These are phyloP conservation scores for Arbutus unedo DNA, from an alignment of 148 eudicot genomes.

Conservation along the genomic window DNA sequence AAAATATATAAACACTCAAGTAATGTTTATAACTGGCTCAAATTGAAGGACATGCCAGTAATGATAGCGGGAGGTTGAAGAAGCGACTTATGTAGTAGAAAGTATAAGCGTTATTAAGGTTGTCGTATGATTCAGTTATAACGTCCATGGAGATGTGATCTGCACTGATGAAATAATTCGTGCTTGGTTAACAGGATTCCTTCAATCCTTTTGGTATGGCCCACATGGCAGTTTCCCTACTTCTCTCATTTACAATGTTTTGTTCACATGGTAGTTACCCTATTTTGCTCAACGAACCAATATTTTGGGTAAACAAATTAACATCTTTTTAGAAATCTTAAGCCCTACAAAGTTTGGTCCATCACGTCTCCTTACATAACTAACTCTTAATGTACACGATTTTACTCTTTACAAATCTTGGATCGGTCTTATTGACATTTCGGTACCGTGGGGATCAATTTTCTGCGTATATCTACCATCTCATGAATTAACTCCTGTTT, in stretches of 20 bases:
- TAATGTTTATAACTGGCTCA: neutral
- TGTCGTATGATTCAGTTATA: neutral
- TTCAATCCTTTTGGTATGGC: neutral
- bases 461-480: neutral
- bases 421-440: neutral
- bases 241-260: neutral
- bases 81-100: neutral
- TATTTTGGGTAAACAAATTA: neutral
- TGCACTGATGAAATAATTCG: neutral
- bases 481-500: neutral
- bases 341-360: neutral
- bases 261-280: neutral
- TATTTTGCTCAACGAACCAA: neutral
- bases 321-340: neutral
- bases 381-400: neutral
- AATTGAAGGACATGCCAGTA: neutral
- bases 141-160: neutral
- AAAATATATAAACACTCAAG: neutral
- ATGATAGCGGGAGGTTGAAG: neutral
- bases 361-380: neutral
- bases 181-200: neutral
- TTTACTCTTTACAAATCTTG: neutral
- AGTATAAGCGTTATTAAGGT: neutral
- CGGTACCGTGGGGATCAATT: neutral
- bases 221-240: neutral